Base-by-base conservation (phyloP, 257 asterid genomes). In the Solanum appendiculatum region DNA sequence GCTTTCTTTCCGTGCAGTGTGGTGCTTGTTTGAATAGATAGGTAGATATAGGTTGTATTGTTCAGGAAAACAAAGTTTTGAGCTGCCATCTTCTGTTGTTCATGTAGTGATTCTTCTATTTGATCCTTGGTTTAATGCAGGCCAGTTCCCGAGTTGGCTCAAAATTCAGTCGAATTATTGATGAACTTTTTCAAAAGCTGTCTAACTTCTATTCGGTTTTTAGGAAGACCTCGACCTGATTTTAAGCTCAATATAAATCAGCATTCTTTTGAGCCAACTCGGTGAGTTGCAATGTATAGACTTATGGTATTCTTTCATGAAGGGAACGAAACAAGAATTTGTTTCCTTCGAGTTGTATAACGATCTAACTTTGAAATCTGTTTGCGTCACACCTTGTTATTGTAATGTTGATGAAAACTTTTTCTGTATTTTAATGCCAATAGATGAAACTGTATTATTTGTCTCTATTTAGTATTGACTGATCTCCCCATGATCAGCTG, bases 81-180 rank as follows among this genome's bases (percentile, higher is more conserved):
- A 33, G 25, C 4, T 86, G 31, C 37, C 68, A 20, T 88, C 69
- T 84, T 75, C 25, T 48, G 68, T 39, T 86, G 70, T 58, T 33
- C 36, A 2, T 91, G 82, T 85, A 56, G 88, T 74, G 85, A 88
- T 86, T 89, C 90, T 90, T 87, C 88, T 82, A 60, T 34, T 77
- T 91, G 92, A 88, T 88, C 89, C 75, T 82, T 91, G 94, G 90
- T 90, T 81, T 88, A 87, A 92, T 92, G 98, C 95, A 94, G 96
- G 96, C 73, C 91, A 91, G 88, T 94, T 91, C 89, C 90, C 92
- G 94, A 92, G 96, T 92, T 91, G 94, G 95, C 95, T 93, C 94
- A 88, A 90, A 89, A 88, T 89, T 91, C 93, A 83, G 93, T 93
- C 93, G 91, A 91, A 93, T 94, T 83, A 92, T 89, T 92, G 93